phyloP scores from a whole-genome alignment of 1,284 basidiomycete genomes.

The Tausonia pullulans region DNA sequence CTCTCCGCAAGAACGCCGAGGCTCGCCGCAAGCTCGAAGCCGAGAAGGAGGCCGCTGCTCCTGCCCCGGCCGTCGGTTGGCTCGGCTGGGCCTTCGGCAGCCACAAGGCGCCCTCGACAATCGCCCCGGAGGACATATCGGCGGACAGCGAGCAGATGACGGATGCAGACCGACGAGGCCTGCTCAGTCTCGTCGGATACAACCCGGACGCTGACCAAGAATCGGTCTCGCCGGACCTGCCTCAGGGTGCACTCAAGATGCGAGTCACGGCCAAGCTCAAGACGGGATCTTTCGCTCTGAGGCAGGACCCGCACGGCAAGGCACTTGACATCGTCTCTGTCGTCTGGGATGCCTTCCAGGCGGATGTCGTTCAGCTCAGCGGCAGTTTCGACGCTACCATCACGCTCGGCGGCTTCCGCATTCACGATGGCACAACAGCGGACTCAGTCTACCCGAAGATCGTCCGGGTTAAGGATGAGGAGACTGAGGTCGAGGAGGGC shows the following conservation, averaged over 20 bases:
- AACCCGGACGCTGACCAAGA: conserved; percentile 70
- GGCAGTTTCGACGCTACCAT: conserved; percentile 76
- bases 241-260: conserved; percentile 71
- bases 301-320: conserved; percentile 51
- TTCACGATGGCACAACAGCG: conserved; percentile 81
- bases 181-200: conserved; percentile 90
- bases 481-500: conserved; percentile 26
- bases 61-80: conserved; percentile 50
- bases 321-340: conserved; percentile 68
- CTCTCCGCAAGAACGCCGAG: conserved; percentile 72
- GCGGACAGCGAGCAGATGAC: conserved; percentile 48
- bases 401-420: conserved; percentile 75
- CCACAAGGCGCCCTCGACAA: conserved; percentile 30
- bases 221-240: conserved; percentile 48
- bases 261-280: conserved; percentile 68
- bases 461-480: conserved; percentile 66
- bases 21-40: conserved; percentile 56
- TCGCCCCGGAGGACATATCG: conserved; percentile 24
- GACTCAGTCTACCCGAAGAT: conserved; percentile 83
- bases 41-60: conserved; percentile 42
- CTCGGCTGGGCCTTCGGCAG: conserved; percentile 71
- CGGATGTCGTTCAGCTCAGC: conserved; percentile 71
- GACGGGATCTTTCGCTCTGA: conserved; percentile 75
- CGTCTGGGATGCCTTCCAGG: conserved; percentile 79
- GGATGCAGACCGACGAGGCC: conserved; percentile 82